phyloP scores from a whole-genome alignment of 495 filamentous ascomycete species.

The Aspergillus wentii region DNA sequence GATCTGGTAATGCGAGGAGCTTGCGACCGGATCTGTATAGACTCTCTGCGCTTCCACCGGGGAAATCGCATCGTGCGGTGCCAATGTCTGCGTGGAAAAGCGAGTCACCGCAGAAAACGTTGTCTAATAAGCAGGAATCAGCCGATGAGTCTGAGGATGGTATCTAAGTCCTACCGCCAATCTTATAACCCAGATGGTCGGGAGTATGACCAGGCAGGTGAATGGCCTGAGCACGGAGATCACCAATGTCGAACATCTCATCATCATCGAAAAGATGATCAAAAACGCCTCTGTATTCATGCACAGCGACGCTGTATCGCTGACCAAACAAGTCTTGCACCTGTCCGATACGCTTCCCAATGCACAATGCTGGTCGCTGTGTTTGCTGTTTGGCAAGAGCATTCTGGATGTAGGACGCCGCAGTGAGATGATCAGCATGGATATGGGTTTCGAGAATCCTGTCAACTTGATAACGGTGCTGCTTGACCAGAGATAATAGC shows the following conservation, averaged over 20 bases:
- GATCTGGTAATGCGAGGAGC: conserved; percentile 38
- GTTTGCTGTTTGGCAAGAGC: conserved; percentile 16
- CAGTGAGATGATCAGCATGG: conserved; percentile 54
- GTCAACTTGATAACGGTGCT: conserved; percentile 36
- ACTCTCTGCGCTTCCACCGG: conserved; percentile 35
- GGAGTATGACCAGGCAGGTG: conserved; percentile 54
- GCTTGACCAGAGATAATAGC: conserved; percentile 27
- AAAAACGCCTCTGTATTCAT: conserved; percentile 38
- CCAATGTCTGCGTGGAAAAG: conserved; percentile 52
- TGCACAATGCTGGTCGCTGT: conserved; percentile 32
- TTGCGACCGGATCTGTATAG: conserved; percentile 38
- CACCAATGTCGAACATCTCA: conserved; percentile 41
- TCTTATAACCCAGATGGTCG: conserved; percentile 51
- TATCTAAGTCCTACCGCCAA: conserved; percentile 37
- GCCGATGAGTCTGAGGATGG: not conserved
- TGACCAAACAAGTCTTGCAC: conserved; percentile 40
- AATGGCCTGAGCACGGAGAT: conserved; percentile 31
- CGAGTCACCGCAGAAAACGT: conserved; percentile 51
- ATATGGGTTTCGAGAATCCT: conserved; percentile 50
- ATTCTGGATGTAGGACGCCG: conserved; percentile 45
- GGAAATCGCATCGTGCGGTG: conserved; percentile 51
- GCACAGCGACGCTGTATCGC: conserved; percentile 32
- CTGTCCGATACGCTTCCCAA: conserved; percentile 40
- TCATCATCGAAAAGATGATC: conserved; percentile 43
- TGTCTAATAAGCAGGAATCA: conserved; percentile 10